Base-by-base conservation (phyloP, 352 stramenopile species). In the Phytophthora quininea region DNA sequence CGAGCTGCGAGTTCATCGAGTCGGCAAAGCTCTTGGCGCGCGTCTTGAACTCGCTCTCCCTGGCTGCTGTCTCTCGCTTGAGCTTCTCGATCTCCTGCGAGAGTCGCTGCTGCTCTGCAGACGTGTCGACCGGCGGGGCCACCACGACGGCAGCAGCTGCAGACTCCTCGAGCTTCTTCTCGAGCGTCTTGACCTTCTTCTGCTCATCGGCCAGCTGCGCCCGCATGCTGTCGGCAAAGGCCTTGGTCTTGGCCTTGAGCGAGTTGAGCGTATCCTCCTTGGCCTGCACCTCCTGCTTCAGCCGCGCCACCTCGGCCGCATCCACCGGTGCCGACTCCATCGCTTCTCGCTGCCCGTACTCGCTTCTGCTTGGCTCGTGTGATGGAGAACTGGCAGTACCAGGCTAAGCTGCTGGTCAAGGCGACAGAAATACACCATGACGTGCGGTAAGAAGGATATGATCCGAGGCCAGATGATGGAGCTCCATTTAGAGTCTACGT, bases 171-270 rank as follows among this genome's bases (percentile, higher is more conserved):
- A 91, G 64, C 49, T 89, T 80, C 38, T 75, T 76, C 64, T 88
- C 80, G 1, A 92, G 61, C 1, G 84, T 69, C 3, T 60, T 68
- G 12, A 91, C 76, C 67, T 89, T 90, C 65, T 90, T 86, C 65
- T 90, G 90, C 62, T 91, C 79, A 3, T 49, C 64, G 7, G 74
- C 73, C 6, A 94, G 67, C 46, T 94, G 80, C 31, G 62, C 60
- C 33, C 84, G 84, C 79, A 94, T 86, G 42, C 88, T 91, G 62
- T 94, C 86, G 9, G 91, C 86, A 46, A 94, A 94, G 30, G 82
- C 82, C 68, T 94, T 94, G 57, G 86, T 90, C 78, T 94, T 92
- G 59, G 86, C 67, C 71, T 94, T 94, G 59, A 94, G 80, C 58
- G 89, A 77, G 60, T 90, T 91, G 8, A 94, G 79, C 35, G 83